A percentile compares a stretch with the other conserved stretches of the same genome.
phyloP scores from a whole-genome alignment of 805 yeast species.

The Candida endomychidarum region DNA sequence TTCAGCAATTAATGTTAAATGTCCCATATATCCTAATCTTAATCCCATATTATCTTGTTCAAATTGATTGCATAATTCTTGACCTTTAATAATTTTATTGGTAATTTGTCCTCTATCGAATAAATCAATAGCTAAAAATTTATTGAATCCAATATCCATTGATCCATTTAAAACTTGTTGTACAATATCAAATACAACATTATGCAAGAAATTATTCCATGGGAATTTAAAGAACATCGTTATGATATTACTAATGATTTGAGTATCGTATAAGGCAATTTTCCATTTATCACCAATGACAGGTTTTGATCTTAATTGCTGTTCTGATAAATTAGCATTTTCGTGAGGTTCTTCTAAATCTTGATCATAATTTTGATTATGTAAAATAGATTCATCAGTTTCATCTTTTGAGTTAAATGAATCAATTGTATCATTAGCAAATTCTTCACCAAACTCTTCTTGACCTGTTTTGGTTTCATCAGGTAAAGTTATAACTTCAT shows the following conservation, averaged over 20 bases:
- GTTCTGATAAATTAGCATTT: constrained; percentile 44
- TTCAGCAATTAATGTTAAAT: constrained; percentile 88
- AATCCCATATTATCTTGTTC: constrained; percentile 50
- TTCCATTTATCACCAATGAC: constrained; percentile 46
- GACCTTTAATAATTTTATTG: constrained; percentile 44
- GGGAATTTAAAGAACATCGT: constrained; percentile 47
- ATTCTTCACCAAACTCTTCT: constrained; percentile 13
- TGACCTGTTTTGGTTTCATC: constrained; percentile 11
- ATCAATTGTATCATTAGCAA: constrained; percentile 33
- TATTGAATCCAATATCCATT: constrained; percentile 50
- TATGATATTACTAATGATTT: constrained; percentile 41
- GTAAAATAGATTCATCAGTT: constrained; percentile 25
- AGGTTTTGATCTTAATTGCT: constrained; percentile 41
- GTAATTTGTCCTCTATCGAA: constrained; percentile 51
- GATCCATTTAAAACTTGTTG: constrained; percentile 49
- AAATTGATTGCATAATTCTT: constrained; percentile 63
- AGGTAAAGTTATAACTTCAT: constrained; percentile 42
- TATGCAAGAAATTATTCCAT: constrained; percentile 48
- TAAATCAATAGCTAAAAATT: constrained; percentile 53
- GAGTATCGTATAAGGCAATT: constrained; percentile 43
- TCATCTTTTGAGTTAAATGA: constrained; percentile 25
- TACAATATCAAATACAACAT: constrained; percentile 48
- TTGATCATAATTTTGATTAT: constrained; percentile 23
- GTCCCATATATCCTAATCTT: constrained; percentile 95
- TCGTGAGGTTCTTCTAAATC: constrained; percentile 44